Percentiles rank a stretch among this genome's conserved stretches.
These are phyloP conservation scores for Sporothrix brunneoviolacea DNA, from an alignment of 2,329 filamentous ascomycete species.

Conservation along the genomic window DNA sequence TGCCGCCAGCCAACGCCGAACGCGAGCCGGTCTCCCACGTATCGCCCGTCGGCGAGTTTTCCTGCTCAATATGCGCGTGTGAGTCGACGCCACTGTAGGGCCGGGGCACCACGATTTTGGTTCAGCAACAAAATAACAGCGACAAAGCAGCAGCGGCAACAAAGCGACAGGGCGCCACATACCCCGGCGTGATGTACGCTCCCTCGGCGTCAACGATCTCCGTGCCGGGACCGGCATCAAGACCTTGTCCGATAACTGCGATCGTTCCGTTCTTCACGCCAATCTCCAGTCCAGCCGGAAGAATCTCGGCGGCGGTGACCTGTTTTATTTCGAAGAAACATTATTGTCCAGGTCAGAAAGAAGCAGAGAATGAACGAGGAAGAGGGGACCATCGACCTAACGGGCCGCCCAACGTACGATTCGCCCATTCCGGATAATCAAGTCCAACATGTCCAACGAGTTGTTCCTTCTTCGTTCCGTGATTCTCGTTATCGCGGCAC, in stretches of 20 bases:
- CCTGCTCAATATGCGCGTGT: conserved; percentile 32
- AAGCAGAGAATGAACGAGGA: neutral
- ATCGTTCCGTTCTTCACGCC: conserved; percentile 42
- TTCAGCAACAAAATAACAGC: no score
- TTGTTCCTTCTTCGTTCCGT: no score
- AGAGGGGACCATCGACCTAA: no score
- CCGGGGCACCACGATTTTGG: no score
- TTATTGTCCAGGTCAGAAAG: no score
- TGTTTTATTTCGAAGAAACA: conserved; percentile 17
- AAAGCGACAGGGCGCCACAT: no score
- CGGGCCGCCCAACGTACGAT: no score
- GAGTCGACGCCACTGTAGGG: conserved; percentile 30
- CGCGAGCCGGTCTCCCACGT: conserved; percentile 39
- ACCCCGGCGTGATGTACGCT: conserved; percentile 36
- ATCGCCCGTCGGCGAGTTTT: conserved; percentile 26
- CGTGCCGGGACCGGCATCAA: conserved; percentile 28
- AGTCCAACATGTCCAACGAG: conserved; percentile 22
- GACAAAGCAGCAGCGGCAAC: no score
- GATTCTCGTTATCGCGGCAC: no score
- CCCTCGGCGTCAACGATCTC: conserved; percentile 38
- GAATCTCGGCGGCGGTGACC: conserved; percentile 40
- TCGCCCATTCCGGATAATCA: conserved; percentile 22
- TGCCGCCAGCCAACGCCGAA: conserved; percentile 50
- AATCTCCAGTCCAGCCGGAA: conserved; percentile 37
- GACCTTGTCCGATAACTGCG: conserved; percentile 32